These are phyloP conservation scores for Jamesozyma hellenica DNA, from an alignment of 805 yeast genomes.

Conservation along the genomic window DNA sequence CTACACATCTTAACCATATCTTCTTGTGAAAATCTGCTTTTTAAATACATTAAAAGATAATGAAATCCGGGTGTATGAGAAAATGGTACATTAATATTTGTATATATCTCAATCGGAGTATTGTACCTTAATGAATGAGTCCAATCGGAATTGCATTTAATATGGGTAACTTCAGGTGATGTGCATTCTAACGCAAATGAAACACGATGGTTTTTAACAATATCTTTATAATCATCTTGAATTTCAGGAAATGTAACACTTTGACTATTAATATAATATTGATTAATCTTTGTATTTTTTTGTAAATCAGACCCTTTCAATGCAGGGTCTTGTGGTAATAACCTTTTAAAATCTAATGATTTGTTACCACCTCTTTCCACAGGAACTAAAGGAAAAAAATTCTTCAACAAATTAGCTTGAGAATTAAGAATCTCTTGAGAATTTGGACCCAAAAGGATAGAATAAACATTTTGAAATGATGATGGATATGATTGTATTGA, in stretches of 20 bases:
- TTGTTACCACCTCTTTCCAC: conserved; percentile 6
- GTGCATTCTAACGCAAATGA: conserved; percentile 22
- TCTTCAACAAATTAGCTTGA: conserved; percentile 19
- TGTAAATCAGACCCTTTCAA: conserved; percentile 7
- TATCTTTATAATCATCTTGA: conserved; percentile 17
- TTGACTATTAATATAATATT: conserved; percentile 51
- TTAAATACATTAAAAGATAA: conserved; percentile 61
- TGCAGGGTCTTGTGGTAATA: conserved; percentile 10
- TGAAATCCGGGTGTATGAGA: conserved; percentile 89
- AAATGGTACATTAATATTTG: conserved; percentile 64
- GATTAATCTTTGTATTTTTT: conserved; percentile 38
- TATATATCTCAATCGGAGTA: conserved; percentile 74
- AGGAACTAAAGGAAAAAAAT: conserved; percentile 27
- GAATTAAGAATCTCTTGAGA: conserved; percentile 20
- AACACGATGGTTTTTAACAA: conserved; percentile 4
- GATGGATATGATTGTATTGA: conserved; percentile 15
- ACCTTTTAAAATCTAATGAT: conserved; percentile 18
- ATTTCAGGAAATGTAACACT: conserved; percentile 50
- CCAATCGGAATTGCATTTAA: conserved; percentile 22
- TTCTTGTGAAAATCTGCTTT: conserved; percentile 55
- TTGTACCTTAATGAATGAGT: conserved; percentile 33
- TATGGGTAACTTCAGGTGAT: conserved; percentile 13
- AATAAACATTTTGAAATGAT: conserved; percentile 16
- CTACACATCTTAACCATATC: conserved; percentile 75
- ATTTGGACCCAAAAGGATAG: conserved; percentile 21